Conservation (phyloP, 2,329 filamentous ascomycete genomes). For the Lasiodiplodia citricola region DNA sequence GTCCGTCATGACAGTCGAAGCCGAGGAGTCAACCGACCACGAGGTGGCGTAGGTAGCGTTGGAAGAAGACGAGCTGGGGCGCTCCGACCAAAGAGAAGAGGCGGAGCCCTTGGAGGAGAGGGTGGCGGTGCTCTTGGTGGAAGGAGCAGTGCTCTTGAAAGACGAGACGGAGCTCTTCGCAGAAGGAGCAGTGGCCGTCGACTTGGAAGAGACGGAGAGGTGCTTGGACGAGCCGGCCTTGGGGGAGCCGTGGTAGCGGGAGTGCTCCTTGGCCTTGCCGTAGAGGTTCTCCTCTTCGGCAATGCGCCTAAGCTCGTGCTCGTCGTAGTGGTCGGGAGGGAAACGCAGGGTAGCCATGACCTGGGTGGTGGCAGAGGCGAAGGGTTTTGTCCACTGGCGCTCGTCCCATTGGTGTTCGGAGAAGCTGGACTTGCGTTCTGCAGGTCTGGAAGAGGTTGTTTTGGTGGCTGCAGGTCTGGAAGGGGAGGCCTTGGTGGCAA, state of each 20-base stretch:
- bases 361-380: slow-evolving; percentile 1
- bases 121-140: not conserved
- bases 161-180: slow-evolving; percentile 16
- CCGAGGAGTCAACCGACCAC: slow-evolving; percentile 16
- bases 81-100: slow-evolving; percentile 19
- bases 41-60: slow-evolving; percentile 20
- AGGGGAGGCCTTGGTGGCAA: not conserved
- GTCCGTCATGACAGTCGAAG: slow-evolving; percentile 16
- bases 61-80: slow-evolving; percentile 12
- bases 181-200: not conserved
- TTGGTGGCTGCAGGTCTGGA: not conserved
- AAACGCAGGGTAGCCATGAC: slow-evolving; percentile 13
- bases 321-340: slow-evolving; percentile 6
- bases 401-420: slow-evolving; percentile 23
- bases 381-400: slow-evolving; percentile 23
- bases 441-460: not conserved
- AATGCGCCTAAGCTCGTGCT: slow-evolving; percentile 9
- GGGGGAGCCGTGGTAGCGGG: not conserved
- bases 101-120: slow-evolving; percentile 18
- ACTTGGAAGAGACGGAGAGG: not conserved
- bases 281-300: slow-evolving; percentile 18
- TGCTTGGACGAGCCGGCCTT: not conserved
- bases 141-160: not conserved
- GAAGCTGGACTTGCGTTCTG: not conserved
- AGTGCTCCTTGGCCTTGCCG: slow-evolving; percentile 16